Conservation (phyloP, 495 filamentous ascomycete genomes). For the Hyaloscypha hepaticicola region DNA sequence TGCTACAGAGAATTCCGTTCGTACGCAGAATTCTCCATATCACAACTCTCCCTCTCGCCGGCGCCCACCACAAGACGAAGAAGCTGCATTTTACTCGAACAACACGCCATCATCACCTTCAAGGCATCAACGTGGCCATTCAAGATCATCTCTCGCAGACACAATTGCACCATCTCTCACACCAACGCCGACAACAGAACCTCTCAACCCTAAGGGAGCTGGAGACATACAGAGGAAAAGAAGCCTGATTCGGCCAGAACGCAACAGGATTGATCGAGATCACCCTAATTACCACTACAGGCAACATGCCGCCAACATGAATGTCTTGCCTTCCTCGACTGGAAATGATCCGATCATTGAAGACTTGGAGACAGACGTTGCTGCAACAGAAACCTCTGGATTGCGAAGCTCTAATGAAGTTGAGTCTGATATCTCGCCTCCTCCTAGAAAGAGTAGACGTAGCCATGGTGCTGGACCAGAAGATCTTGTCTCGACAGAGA, state of each 20-base stretch:
- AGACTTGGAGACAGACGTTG: constrained; percentile 48
- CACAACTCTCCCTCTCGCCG: constrained; percentile 68
- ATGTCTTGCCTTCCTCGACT: constrained; percentile 81
- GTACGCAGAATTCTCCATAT: constrained; percentile 58
- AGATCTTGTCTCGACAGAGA: constrained; percentile 28
- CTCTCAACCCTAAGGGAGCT: constrained; percentile 30
- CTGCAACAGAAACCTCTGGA: constrained; percentile 27
- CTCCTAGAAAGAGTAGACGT: constrained; percentile 43
- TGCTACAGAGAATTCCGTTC: constrained; percentile 54
- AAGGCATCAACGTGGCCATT: constrained; percentile 20
- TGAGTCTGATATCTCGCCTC: constrained; percentile 42
- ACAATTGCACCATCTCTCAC: constrained; percentile 32
- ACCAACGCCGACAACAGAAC: constrained; percentile 39
- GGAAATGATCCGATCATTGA: constrained; percentile 87
- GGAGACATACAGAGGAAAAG: constrained; percentile 65
- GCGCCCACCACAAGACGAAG: constrained; percentile 61
- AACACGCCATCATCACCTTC: constrained; percentile 18
- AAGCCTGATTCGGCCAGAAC: constrained; percentile 84
- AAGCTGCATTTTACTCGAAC: constrained; percentile 45
- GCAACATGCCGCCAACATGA: constrained; percentile 87
- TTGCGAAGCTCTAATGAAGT: constrained; percentile 29
- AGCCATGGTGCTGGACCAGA: constrained; percentile 32
- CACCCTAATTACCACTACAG: constrained; percentile 95
- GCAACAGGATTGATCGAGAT: constrained; percentile 73
- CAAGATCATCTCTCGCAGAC: constrained; percentile 29